phyloP scores from a whole-genome alignment of 495 filamentous ascomycete genomes.

The Aspergillus kassunensis region DNA sequence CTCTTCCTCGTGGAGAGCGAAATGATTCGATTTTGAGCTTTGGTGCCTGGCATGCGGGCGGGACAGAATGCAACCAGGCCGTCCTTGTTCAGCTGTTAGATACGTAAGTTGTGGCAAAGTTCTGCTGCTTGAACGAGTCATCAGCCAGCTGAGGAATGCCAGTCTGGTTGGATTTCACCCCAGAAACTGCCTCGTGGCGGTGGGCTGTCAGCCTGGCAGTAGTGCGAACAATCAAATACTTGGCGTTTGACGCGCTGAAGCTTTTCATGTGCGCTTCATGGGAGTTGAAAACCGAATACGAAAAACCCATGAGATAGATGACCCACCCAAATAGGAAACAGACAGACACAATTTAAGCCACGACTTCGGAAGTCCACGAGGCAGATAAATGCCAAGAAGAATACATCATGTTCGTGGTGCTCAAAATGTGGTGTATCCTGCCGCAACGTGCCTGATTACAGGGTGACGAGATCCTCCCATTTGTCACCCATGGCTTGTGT shows the following conservation, averaged over 20 bases:
- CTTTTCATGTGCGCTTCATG: too few species aligned
- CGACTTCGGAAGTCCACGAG: conserved; percentile 7
- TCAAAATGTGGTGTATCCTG: conserved; percentile 2
- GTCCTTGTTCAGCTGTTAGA: not conserved
- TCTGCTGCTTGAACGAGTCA: not conserved
- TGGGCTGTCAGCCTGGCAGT: conserved; percentile 10
- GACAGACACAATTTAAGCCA: too few species aligned
- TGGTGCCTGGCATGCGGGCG: conserved; percentile 6
- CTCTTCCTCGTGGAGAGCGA: not conserved
- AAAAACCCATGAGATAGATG: not conserved
- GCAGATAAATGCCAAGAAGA: conserved; percentile 1
- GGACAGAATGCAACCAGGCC: not conserved
- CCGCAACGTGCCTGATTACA: not conserved
- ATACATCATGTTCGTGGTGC: not conserved
- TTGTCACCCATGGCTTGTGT: conserved; percentile 4
- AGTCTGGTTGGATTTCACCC: not conserved
- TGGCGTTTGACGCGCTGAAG: too few species aligned
- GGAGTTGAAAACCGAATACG: too few species aligned
- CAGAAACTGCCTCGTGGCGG: conserved; percentile 17
- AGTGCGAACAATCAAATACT: conserved; percentile 9
- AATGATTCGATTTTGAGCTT: not conserved
- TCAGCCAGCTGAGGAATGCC: too few species aligned
- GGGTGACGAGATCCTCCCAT: not conserved
- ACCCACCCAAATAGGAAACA: too few species aligned
- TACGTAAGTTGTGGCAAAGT: too few species aligned